Base-by-base conservation (phyloP, 106 monocot genomes). In the Amphibolis antarctica region DNA sequence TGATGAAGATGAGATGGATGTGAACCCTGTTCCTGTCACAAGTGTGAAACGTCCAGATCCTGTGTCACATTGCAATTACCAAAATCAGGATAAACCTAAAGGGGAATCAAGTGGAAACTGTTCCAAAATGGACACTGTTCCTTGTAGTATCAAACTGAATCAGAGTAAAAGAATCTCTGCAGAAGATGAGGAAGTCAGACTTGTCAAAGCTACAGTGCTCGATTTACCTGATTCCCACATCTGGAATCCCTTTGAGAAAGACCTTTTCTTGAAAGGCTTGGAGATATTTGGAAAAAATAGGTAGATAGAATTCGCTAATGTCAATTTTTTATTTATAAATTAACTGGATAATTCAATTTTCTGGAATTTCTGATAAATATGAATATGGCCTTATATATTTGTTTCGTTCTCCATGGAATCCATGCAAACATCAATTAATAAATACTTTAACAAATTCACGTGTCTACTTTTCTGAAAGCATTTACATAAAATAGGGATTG, bases 271-370 rank as follows among this genome's bases (percentile, higher is more conserved):
- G 13, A 93, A 93, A 66, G 93, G 93, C 1, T 58, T 85, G 43
- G 93, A 93, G 73, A 93, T 93, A 72, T 93, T 93, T 79, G 93
- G 93, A 42, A 85, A 75, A 75, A 93, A 89, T 70, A 93, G 88
- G 88, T 93, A 75, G n/a, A 18, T 9, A 43, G 31, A 60, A 42
- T 5, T 60, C 43, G 13, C 55, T 22, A 24, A 23, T 55, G 55
- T 55, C 25, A 55, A 49, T 49, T 5, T 49, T 49, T n/a, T 14
- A 12, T 49, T 13, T 49, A 49, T 17, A 49, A 49, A 3, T n/a
- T 49, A 12, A n/a, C 13, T 2, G 15, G 13, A 12, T 12, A 49
- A 17, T 49, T 14, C n/a, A 36, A 36, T 36, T 36, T 4, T 36
- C 7, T 7, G 2, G 36, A 36, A 36, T 36, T 36, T 36, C 4